phyloP scores from a whole-genome alignment of 1,139 yeast species.

The Magnusiomyces magnusii region DNA sequence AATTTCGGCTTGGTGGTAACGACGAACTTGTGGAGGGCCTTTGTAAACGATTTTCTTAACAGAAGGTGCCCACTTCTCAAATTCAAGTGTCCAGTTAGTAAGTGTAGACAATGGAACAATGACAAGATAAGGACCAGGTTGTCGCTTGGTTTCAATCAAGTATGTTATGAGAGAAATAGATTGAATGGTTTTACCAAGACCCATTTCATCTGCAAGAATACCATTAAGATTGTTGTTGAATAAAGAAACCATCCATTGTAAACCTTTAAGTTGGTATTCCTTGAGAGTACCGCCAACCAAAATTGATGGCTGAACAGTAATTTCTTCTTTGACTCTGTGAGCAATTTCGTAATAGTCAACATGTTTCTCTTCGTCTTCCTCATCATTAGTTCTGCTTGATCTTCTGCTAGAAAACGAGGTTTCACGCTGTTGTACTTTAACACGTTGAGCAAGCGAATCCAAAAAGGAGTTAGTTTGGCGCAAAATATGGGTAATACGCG shows the following conservation, averaged over 20 bases:
- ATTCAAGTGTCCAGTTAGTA: conserved; percentile 94
- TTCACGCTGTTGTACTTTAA: conserved; percentile 66
- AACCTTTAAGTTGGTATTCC: conserved; percentile 87
- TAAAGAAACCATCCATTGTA: conserved; percentile 84
- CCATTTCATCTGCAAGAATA: conserved; percentile 97
- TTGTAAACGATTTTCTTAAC: conserved; percentile 74
- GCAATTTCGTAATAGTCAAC: conserved; percentile 93
- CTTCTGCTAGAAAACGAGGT: conserved; percentile 1
- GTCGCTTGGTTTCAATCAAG: conserved; percentile 58
- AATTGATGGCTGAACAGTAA: conserved; percentile 71
- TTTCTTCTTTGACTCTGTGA: conserved; percentile 73
- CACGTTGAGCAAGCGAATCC: conserved; percentile 88
- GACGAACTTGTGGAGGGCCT: conserved; percentile 85
- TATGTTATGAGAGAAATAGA: conserved; percentile 84
- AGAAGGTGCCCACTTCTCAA: conserved; percentile 98
- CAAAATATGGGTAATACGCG: conserved; percentile 90
- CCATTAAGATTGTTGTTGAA: conserved; percentile 82
- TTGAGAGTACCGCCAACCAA: conserved; percentile 74
- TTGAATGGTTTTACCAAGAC: conserved; percentile 93
- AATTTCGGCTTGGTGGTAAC: conserved; percentile 63
- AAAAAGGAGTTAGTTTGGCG: conserved; percentile 86
- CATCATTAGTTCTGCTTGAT: conserved; percentile 29
- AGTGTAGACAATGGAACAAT: conserved; percentile 92
- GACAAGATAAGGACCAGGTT: conserved; percentile 71
- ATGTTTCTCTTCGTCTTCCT: conserved; percentile 52